A percentile compares a stretch with the other conserved stretches of the same genome.
phyloP scores from a whole-genome alignment of 225 moss, liverwort and hornwort species.

The Neckera pumila region DNA sequence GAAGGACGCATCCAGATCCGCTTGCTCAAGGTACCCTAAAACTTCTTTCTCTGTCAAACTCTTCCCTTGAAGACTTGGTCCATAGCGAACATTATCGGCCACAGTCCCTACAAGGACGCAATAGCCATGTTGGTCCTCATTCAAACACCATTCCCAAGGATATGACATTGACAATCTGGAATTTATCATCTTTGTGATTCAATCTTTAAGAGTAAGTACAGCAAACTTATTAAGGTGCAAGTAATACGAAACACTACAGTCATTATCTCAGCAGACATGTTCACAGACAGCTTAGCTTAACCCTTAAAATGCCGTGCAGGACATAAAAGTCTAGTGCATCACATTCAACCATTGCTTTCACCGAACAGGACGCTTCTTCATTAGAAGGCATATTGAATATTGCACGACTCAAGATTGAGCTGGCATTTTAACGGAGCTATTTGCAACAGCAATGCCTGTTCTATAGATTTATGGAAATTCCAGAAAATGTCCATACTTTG shows the following conservation, averaged over 20 bases:
- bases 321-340: background rate
- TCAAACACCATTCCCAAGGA: background rate
- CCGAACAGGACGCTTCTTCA: background rate
- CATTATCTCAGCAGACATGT: background rate
- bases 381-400: background rate
- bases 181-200: background rate
- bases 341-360: background rate
- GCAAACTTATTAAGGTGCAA: background rate
- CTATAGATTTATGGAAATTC: background rate
- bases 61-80: conserved; percentile 49
- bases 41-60: conserved; percentile 38
- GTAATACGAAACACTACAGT: background rate
- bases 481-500: background rate
- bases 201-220: background rate
- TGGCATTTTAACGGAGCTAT: background rate
- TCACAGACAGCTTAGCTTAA: background rate
- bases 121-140: background rate
- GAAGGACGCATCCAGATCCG: conserved; percentile 42
- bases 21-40: conserved; percentile 38
- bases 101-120: conserved; percentile 45
- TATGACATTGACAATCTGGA: background rate
- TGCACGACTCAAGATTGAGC: background rate
- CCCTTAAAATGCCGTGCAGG: background rate
- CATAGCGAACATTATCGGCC: conserved; percentile 56
- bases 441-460: background rate